Percentiles rank a stretch among this genome's conserved stretches.
Conservation (phyloP, 202 grass and related monocot genomes). For the Brachypodium distachyon region DNA sequence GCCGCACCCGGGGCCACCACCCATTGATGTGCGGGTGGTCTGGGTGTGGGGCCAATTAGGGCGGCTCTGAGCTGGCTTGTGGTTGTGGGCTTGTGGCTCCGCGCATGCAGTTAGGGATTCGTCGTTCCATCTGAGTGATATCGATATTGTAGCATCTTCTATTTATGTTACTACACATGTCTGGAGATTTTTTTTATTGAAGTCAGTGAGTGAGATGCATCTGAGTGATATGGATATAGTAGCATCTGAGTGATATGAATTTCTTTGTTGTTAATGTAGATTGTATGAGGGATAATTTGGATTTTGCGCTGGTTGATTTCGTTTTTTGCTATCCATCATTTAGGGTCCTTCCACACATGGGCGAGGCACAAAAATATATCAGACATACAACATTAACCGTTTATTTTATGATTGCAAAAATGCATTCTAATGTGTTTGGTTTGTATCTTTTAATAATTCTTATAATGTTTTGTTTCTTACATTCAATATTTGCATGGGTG, state of each 20-base stretch:
- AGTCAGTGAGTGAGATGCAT: neutral
- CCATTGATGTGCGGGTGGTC: neutral
- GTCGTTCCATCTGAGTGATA: neutral
- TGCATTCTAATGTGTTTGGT: no score
- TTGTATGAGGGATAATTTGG: neutral
- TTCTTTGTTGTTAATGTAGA: neutral
- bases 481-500: no score
- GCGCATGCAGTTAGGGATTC: neutral
- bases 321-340: neutral
- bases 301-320: neutral
- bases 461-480: no score
- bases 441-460: no score
- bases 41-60: neutral
- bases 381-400: no score
- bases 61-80: neutral
- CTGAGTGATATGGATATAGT: no score
- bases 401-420: no score
- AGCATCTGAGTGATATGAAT: no score
- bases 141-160: neutral
- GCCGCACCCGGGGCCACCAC: neutral
- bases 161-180: neutral
- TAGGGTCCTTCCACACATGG: neutral
- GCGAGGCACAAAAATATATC: no score
- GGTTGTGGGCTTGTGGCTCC: neutral
- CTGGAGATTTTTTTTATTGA: neutral